phyloP scores from a whole-genome alignment of 2,329 filamentous ascomycete genomes.

The Xylogone sp. region DNA sequence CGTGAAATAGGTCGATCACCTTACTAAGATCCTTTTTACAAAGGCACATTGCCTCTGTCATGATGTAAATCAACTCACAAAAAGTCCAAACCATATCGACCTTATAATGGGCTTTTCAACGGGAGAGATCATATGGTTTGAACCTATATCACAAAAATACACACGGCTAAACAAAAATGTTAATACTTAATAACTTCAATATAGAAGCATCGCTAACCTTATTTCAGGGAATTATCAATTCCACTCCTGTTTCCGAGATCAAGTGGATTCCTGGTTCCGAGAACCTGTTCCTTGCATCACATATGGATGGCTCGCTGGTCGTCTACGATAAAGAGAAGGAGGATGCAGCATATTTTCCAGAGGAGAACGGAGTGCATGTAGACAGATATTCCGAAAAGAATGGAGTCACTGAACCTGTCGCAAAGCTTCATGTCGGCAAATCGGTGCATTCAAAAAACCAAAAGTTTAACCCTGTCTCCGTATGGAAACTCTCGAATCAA shows the following conservation, averaged over 20 bases:
- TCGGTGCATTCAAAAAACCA: slow-evolving; percentile 93
- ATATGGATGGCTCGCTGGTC: slow-evolving; percentile 85
- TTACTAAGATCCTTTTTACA: slow-evolving; percentile 95
- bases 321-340: slow-evolving; percentile 99
- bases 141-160: slow-evolving; percentile 94
- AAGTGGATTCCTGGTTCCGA: slow-evolving; percentile 94
- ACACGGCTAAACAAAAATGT: slow-evolving; percentile 94
- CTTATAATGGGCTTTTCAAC: slow-evolving; percentile 95
- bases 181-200: slow-evolving; percentile 21
- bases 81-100: slow-evolving; percentile 76
- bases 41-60: slow-evolving; percentile 95
- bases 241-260: slow-evolving; percentile 80
- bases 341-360: slow-evolving; percentile 72
- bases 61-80: slow-evolving; percentile 83
- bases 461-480: slow-evolving; percentile 86
- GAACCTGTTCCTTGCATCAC: slow-evolving; percentile 84
- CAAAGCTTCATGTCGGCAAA: slow-evolving; percentile 71
- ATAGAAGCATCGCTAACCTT: too few species aligned
- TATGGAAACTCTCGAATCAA: slow-evolving; percentile 90
- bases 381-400: slow-evolving; percentile 26
- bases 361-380: slow-evolving; percentile 46
- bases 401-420: slow-evolving; percentile 27
- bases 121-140: slow-evolving; percentile 97
- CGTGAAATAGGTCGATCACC: slow-evolving; percentile 66
- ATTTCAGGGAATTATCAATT: slow-evolving; percentile 77